These are phyloP conservation scores for Ambispora gerdemannii DNA, from an alignment of 192 early-diverging fungal species.

Conservation along the genomic window DNA sequence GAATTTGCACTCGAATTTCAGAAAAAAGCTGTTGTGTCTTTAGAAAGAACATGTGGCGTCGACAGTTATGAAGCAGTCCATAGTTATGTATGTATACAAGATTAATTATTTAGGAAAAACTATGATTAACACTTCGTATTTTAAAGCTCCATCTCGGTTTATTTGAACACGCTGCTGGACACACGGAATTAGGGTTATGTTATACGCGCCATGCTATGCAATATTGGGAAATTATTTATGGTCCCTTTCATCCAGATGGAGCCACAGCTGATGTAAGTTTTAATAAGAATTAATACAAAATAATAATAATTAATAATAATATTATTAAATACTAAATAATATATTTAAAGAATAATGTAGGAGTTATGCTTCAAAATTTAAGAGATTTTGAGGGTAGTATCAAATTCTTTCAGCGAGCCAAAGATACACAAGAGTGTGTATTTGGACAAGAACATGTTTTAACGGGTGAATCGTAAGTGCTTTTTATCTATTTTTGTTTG, in stretches of 20 bases:
- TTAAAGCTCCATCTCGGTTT: constrained; percentile 75
- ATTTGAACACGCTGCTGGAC: constrained; percentile 82
- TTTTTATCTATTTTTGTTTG: not conserved
- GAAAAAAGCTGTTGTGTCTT: constrained; percentile 78
- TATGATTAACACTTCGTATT: not conserved
- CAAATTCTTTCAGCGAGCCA: constrained; percentile 70
- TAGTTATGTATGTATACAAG: constrained; percentile 66
- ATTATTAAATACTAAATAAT: constrained; percentile 24
- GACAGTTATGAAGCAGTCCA: constrained; percentile 84
- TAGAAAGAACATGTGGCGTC: constrained; percentile 81
- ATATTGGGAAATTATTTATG: constrained; percentile 77
- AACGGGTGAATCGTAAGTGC: constrained; percentile 52
- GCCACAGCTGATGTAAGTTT: constrained; percentile 74
- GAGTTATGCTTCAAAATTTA: constrained; percentile 71
- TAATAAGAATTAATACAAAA: not conserved
- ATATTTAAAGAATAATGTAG: constrained; percentile 56
- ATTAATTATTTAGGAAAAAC: constrained; percentile 1
- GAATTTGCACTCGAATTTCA: constrained; percentile 67
- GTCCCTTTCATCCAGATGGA: constrained; percentile 75
- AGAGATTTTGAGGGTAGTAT: constrained; percentile 57
- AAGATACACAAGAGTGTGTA: constrained; percentile 60
- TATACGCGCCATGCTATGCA: constrained; percentile 81
- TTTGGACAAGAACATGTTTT: constrained; percentile 68
- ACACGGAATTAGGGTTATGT: constrained; percentile 67
- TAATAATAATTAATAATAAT: constrained; percentile 30